These are phyloP conservation scores for Boletus sp. DNA, from an alignment of 768 basidiomycete genomes.

Conservation along the genomic window DNA sequence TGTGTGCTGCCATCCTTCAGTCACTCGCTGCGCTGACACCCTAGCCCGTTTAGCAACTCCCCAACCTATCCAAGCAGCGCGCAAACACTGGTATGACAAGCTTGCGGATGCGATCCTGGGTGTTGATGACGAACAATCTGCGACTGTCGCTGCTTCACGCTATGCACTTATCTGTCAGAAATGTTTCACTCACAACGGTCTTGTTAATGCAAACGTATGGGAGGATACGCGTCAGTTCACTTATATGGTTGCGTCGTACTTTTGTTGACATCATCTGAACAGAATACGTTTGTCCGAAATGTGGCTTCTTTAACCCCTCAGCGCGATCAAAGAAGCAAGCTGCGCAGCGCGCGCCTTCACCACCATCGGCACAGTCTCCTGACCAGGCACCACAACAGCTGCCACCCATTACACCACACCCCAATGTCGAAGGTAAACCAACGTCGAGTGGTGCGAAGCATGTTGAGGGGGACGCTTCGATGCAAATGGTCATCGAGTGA, in stretches of 20 bases:
- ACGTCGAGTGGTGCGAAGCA: neutral
- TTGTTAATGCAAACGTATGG: conserved; percentile 81
- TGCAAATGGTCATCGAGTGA: conserved; percentile 16
- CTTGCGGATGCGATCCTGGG: conserved; percentile 85
- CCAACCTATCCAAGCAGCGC: conserved; percentile 46
- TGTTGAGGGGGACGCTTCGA: conserved; percentile 6
- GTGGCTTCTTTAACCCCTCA: conserved; percentile 75
- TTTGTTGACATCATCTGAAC: conserved; percentile 3
- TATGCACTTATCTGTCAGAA: conserved; percentile 89
- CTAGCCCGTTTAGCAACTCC: conserved; percentile 32
- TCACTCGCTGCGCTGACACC: conserved; percentile 9
- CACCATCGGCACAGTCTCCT: conserved; percentile 19
- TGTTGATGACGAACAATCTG: conserved; percentile 57
- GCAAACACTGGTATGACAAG: conserved; percentile 84
- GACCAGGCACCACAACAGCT: conserved; percentile 5
- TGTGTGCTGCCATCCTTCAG: conserved; percentile 23
- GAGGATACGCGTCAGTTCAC: conserved; percentile 71
- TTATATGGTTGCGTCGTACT: neutral
- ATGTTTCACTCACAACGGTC: conserved; percentile 86
- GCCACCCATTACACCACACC: neutral
- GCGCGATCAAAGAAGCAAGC: conserved; percentile 32
- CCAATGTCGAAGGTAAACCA: neutral
- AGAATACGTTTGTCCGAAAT: conserved; percentile 89
- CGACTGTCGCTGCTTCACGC: conserved; percentile 40
- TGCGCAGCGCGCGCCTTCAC: conserved; percentile 28